phyloP scores from a whole-genome alignment of 306 rosid genomes.

The Geum urbanum region DNA sequence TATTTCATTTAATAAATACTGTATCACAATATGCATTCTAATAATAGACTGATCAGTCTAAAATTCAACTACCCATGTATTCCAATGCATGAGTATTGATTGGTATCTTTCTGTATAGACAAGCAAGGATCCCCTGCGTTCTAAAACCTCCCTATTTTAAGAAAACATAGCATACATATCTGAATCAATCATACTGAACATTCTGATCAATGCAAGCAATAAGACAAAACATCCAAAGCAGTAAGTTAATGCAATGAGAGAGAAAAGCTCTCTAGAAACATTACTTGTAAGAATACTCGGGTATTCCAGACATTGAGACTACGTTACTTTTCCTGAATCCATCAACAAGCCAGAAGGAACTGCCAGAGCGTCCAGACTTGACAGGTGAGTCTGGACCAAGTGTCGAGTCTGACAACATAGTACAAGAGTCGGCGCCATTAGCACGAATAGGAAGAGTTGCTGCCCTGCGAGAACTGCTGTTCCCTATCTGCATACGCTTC shows the following conservation, averaged over 20 bases:
- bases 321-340: slow-evolving; percentile 73
- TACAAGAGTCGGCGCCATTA: slow-evolving; percentile 81
- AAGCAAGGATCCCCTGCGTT: neutral
- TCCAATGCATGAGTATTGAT: too few species aligned
- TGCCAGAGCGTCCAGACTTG: slow-evolving; percentile 58
- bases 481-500: slow-evolving; percentile 86
- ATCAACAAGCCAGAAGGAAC: slow-evolving; percentile 75
- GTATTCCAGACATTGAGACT: slow-evolving; percentile 88
- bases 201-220: neutral
- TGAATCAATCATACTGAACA: neutral
- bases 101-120: too few species aligned
- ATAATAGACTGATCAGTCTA: neutral
- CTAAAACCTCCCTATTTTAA: neutral
- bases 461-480: slow-evolving; percentile 89
- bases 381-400: slow-evolving; percentile 93
- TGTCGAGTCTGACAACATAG: slow-evolving; percentile 79
- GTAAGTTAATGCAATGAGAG: slow-evolving; percentile 4
- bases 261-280: slow-evolving; percentile 21
- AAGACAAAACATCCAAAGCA: slow-evolving; percentile 15
- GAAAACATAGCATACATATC: neutral
- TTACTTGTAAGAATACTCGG: slow-evolving; percentile 90
- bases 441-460: slow-evolving; percentile 80
- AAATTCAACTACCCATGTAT: neutral
- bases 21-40: neutral
- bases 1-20: neutral